phyloP scores from a whole-genome alignment of 148 eudicot genomes.

The Vaccinium corymbosum region DNA sequence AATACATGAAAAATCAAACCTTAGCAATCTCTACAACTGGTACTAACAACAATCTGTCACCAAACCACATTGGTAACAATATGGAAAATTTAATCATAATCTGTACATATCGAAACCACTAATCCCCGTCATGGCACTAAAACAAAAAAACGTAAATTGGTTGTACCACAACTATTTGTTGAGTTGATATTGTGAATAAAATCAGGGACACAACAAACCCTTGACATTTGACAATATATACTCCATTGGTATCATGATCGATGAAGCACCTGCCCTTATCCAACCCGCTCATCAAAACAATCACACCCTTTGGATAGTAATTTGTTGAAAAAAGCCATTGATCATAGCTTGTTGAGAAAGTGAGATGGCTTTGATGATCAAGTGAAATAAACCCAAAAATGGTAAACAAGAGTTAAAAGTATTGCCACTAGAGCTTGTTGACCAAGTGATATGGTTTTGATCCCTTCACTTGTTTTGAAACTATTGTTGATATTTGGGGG shows the following conservation, averaged over 20 bases:
- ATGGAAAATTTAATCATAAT: too few relatives aligned
- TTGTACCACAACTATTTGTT: neutral
- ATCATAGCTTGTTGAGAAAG: neutral
- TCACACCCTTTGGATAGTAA: neutral
- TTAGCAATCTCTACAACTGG: too few relatives aligned
- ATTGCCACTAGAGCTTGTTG: slow-evolving; percentile 56
- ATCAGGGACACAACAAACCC: slow-evolving; percentile 1
- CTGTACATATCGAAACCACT: too few relatives aligned
- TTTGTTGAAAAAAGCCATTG: neutral
- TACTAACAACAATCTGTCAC: too few relatives aligned
- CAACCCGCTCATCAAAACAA: neutral
- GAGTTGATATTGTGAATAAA: neutral
- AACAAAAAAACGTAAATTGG: too few relatives aligned
- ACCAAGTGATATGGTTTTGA: slow-evolving; percentile 38
- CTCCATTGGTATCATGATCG: neutral
- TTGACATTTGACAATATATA: neutral
- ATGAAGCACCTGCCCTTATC: neutral
- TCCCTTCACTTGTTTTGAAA: slow-evolving; percentile 4
- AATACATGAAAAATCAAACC: neutral
- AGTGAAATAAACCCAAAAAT: slow-evolving; percentile 35
- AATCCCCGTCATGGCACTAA: too few relatives aligned
- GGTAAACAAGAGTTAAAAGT: slow-evolving; percentile 43
- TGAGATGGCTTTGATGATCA: neutral
- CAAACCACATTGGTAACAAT: too few relatives aligned
- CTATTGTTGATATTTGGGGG: slow-evolving; percentile 20